phyloP scores from a whole-genome alignment of 306 rosid species.

The Acacia crassicarpa region DNA sequence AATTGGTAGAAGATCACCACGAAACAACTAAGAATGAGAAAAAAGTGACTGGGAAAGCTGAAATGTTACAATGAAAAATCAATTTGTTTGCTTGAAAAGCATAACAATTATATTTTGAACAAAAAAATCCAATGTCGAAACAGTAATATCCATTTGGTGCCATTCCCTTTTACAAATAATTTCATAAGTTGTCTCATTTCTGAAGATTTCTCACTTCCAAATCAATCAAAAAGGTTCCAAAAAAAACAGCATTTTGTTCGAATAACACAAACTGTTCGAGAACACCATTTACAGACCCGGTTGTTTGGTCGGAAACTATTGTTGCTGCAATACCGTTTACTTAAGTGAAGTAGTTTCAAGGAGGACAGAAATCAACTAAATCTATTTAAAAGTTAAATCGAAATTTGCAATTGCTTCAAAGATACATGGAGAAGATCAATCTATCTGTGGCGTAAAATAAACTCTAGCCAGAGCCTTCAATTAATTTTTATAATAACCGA shows the following conservation, averaged over 20 bases:
- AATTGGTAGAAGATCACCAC: background rate
- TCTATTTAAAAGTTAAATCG: background rate
- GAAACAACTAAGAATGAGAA: background rate
- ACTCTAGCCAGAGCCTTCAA: background rate
- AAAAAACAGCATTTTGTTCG: background rate
- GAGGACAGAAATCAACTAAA: background rate
- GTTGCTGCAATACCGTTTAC: background rate
- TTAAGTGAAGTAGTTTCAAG: background rate
- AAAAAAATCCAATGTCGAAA: background rate
- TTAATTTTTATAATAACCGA: background rate
- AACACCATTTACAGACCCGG: background rate
- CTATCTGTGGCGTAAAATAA: background rate
- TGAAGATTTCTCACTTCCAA: background rate
- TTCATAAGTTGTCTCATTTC: background rate
- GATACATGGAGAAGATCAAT: background rate
- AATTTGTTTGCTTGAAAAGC: background rate
- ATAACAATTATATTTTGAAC: background rate
- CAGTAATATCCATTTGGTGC: background rate
- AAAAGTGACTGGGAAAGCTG: background rate
- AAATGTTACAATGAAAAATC: background rate
- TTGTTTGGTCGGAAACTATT: background rate
- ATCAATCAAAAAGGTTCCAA: background rate
- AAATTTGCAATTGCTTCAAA: background rate
- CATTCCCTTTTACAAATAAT: background rate
- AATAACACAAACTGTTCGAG: background rate